Evolutionary conservation across 2,329 filamentous ascomycete species (phyloP).

Genomic region (Scytalidium lignicola): DNA sequence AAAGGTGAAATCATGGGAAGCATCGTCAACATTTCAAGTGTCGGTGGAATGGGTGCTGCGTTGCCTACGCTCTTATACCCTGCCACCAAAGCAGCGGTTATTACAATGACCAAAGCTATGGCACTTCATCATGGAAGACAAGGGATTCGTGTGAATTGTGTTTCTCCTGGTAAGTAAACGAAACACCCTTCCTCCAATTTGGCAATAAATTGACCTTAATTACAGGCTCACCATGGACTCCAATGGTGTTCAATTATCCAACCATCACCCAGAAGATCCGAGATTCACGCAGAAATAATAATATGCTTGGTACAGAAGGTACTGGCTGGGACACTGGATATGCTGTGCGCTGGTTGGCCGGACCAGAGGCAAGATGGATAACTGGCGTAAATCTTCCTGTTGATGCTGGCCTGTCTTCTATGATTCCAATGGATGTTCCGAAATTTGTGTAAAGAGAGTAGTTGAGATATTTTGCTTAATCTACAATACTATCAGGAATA

Average conservation of each 20-base stretch:
- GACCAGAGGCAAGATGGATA: constrained; percentile 46
- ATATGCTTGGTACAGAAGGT: constrained; percentile 31
- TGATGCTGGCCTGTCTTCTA: constrained; percentile 40
- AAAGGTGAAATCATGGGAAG: constrained; percentile 38
- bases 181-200: constrained; percentile 38
- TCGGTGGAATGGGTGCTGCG: constrained; percentile 38
- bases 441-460: too few relatives aligned
- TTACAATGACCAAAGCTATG: constrained; percentile 52
- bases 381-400: constrained; percentile 42
- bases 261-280: too few relatives aligned
- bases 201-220: constrained; percentile 24
- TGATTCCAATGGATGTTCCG: constrained; percentile 35
- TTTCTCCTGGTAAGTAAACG: constrained; percentile 47
- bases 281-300: too few relatives aligned
- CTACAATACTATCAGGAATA: too few relatives aligned
- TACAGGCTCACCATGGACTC: too few relatives aligned
- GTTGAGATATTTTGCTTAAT: too few relatives aligned
- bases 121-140: constrained; percentile 44
- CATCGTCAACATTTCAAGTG: constrained; percentile 59
- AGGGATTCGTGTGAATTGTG: constrained; percentile 48
- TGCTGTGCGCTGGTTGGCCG: constrained; percentile 45
- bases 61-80: too few relatives aligned
- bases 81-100: constrained; percentile 24
- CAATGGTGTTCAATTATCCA: too few relatives aligned
- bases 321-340: constrained; percentile 47